These are phyloP conservation scores for Nyssa sinensis DNA, from an alignment of 148 eudicot species.

Conservation along the genomic window DNA sequence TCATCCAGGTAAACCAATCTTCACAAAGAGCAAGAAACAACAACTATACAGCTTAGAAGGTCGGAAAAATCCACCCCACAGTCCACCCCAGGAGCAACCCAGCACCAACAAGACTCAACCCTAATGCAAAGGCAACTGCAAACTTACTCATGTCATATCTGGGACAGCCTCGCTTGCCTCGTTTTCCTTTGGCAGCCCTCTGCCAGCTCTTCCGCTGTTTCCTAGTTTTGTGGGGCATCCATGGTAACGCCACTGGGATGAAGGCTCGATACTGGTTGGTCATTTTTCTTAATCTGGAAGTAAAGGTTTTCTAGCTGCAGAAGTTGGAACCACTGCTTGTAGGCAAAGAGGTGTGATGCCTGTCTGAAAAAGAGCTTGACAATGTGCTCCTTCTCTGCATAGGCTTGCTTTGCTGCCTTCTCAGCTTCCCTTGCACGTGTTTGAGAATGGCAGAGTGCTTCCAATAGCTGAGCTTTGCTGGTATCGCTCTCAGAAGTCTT, in stretches of 20 bases:
- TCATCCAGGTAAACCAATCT: background rate
- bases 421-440: slow-evolving; percentile 97
- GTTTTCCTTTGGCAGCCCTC: slow-evolving; percentile 37
- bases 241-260: slow-evolving; percentile 43
- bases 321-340: slow-evolving; percentile 80
- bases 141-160: slow-evolving; percentile 49
- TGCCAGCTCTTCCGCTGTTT: slow-evolving; percentile 36
- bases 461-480: slow-evolving; percentile 65
- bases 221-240: slow-evolving; percentile 36
- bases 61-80: slow-evolving; percentile 69
- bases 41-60: slow-evolving; percentile 22
- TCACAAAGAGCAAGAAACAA: slow-evolving; percentile 3
- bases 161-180: slow-evolving; percentile 33
- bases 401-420: slow-evolving; percentile 71
- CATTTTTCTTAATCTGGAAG: slow-evolving; percentile 38
- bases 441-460: slow-evolving; percentile 92
- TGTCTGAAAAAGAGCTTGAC: slow-evolving; percentile 80
- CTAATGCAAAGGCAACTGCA: slow-evolving; percentile 72
- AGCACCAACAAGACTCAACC: slow-evolving; percentile 80
- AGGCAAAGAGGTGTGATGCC: slow-evolving; percentile 85
- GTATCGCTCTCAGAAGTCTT: slow-evolving; percentile 29
- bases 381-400: slow-evolving; percentile 68
- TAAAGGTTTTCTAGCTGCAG: slow-evolving; percentile 74
- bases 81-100: slow-evolving; percentile 97
- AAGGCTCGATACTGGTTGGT: slow-evolving; percentile 28